Conservation (phyloP, 129 eudicot genomes). For the Rutidosis leptorrhynchoides region DNA sequence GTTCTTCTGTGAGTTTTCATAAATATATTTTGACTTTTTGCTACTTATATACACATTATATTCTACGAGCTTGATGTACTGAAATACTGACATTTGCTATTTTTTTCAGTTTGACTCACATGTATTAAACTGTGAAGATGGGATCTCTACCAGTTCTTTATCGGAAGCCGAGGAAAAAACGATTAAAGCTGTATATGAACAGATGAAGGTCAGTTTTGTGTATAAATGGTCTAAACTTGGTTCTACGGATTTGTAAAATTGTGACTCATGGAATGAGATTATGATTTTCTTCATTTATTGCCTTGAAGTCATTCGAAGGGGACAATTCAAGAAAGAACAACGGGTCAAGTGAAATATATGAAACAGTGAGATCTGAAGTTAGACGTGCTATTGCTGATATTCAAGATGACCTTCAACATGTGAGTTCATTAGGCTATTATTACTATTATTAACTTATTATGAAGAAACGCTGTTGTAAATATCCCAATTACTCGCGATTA, state of each 20-base stretch:
- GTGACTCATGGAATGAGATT: not conserved
- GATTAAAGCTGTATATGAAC: slow-evolving; percentile 61
- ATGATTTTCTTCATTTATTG: slow-evolving; percentile 7
- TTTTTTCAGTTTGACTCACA: slow-evolving; percentile 53
- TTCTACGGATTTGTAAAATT: not conserved
- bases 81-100: slow-evolving; percentile 2
- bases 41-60: not conserved
- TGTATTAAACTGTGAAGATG: slow-evolving; percentile 57
- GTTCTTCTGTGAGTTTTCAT: slow-evolving; percentile 50
- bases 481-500: no score
- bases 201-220: slow-evolving; percentile 51
- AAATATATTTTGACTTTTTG: not conserved
- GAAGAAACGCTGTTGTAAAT: no score
- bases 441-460: slow-evolving; percentile 3
- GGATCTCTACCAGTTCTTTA: slow-evolving; percentile 51
- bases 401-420: slow-evolving; percentile 55
- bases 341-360: slow-evolving; percentile 50
- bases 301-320: slow-evolving; percentile 36
- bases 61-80: not conserved
- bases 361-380: slow-evolving; percentile 73
- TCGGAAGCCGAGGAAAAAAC: slow-evolving; percentile 95
- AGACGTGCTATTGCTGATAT: slow-evolving; percentile 66
- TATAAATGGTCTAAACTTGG: not conserved
- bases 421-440: slow-evolving; percentile 32
- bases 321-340: slow-evolving; percentile 31